Percentiles rank a stretch among this genome's conserved stretches.
Conservation (phyloP, 805 yeast species). For the Sugiyamaella floridensis region DNA sequence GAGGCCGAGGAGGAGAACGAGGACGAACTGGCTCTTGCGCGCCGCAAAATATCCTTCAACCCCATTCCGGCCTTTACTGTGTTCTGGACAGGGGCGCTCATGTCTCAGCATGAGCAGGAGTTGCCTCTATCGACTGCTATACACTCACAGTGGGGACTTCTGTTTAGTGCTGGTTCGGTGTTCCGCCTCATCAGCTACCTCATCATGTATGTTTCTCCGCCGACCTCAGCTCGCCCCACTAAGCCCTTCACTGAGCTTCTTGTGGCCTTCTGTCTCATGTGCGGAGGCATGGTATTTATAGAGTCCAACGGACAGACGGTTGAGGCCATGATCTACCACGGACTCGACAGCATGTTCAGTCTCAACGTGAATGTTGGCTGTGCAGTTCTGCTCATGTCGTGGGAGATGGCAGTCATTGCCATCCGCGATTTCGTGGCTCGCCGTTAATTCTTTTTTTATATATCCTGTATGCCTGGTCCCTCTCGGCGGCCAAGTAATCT, state of each 20-base stretch:
- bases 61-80: constrained; percentile 92
- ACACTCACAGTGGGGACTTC: constrained; percentile 89
- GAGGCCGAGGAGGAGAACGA: constrained; percentile 9
- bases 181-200: constrained; percentile 63
- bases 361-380: constrained; percentile 79
- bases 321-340: constrained; percentile 73
- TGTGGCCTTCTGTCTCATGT: constrained; percentile 66
- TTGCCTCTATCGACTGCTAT: constrained; percentile 67
- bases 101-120: constrained; percentile 92
- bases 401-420: constrained; percentile 66
- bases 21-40: constrained; percentile 11
- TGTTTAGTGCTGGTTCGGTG: constrained; percentile 74
- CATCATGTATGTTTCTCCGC: constrained; percentile 40
- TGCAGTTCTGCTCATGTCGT: constrained; percentile 74
- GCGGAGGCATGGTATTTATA: constrained; percentile 91
- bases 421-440: constrained; percentile 27
- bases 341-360: constrained; percentile 83
- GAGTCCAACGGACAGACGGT: constrained; percentile 84
- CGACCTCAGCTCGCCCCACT: constrained; percentile 38
- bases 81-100: constrained; percentile 92
- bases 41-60: constrained; percentile 61
- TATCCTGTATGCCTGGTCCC: not conserved
- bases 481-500: not conserved
- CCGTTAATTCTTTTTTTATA: not conserved
- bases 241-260: constrained; percentile 85